phyloP scores from a whole-genome alignment of 208 protist species.

The Giardia muris region DNA sequence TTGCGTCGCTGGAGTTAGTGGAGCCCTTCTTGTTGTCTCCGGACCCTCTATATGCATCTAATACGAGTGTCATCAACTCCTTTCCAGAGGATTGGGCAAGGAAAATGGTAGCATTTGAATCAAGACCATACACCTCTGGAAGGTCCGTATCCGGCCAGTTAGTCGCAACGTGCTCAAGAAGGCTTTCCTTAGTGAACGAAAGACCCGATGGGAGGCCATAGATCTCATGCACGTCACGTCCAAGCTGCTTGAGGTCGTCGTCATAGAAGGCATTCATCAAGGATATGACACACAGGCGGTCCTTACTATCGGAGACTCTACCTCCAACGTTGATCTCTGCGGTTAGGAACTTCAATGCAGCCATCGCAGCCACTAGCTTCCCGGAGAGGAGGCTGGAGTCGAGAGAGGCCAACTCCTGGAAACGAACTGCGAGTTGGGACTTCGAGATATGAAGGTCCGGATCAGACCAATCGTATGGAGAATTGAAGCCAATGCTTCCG shows the following conservation, averaged over 20 bases:
- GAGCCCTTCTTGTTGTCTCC: conserved; percentile 39
- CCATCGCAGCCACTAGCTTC: conserved; percentile 63
- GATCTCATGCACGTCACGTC: conserved; percentile 59
- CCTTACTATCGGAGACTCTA: conserved; percentile 83
- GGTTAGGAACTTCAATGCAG: conserved; percentile 66
- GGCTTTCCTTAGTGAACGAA: conserved; percentile 47
- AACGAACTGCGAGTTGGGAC: background rate
- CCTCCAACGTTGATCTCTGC: conserved; percentile 77
- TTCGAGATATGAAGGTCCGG: conserved; percentile 4
- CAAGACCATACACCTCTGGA: conserved; percentile 88
- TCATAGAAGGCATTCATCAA: conserved; percentile 70
- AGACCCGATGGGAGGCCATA: conserved; percentile 76
- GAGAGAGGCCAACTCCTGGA: background rate
- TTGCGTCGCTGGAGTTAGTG: background rate
- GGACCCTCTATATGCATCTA: conserved; percentile 28
- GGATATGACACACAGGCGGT: conserved; percentile 73
- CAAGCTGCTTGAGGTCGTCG: conserved; percentile 42
- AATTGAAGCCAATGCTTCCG: background rate
- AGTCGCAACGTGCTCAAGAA: background rate
- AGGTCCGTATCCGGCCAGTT: conserved; percentile 61
- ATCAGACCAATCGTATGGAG: conserved; percentile 22
- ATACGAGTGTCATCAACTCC: conserved; percentile 59
- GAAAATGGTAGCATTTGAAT: conserved; percentile 87
- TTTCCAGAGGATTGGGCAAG: conserved; percentile 72
- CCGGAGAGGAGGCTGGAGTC: conserved; percentile 52